Evolutionary conservation across 257 asterid species (phyloP).

Genomic region (Apocynum venetum): DNA sequence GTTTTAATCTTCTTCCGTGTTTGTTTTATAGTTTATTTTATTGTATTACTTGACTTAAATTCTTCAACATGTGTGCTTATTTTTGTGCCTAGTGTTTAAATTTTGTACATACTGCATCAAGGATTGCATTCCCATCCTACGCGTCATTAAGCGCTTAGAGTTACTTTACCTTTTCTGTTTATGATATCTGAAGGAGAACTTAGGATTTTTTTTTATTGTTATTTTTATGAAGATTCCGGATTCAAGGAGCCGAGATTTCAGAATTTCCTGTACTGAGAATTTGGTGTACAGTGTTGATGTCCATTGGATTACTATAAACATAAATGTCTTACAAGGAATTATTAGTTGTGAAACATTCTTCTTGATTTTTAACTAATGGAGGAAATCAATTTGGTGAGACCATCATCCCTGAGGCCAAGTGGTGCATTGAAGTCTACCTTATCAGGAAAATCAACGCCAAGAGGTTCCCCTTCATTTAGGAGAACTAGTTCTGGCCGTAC

Average conservation of each 20-base stretch:
- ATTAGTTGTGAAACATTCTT: conserved; percentile 1
- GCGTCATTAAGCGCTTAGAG: neutral
- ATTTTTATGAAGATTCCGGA: neutral
- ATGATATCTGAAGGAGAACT: neutral
- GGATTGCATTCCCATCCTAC: neutral
- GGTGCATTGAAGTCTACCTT: conserved; percentile 54
- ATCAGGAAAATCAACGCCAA: conserved; percentile 71
- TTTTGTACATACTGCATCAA: neutral
- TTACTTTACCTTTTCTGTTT: conserved; percentile 1
- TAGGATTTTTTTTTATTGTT: neutral
- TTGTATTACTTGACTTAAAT: neutral
- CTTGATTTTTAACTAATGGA: conserved; percentile 50
- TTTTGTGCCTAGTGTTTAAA: neutral
- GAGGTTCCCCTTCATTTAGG: conserved; percentile 82
- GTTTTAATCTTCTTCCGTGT: neutral
- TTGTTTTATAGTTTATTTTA: neutral
- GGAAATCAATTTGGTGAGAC: conserved; percentile 53
- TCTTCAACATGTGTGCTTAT: neutral
- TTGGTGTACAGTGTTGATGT: neutral
- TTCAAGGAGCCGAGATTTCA: neutral
- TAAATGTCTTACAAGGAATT: conserved; percentile 4
- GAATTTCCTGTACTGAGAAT: neutral
- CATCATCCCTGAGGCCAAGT: conserved; percentile 60
- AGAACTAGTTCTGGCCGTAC: conserved; percentile 61
- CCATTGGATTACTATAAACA: neutral